Conservation (phyloP, 2,329 filamentous ascomycete species). For the Paraphoma sp. region DNA sequence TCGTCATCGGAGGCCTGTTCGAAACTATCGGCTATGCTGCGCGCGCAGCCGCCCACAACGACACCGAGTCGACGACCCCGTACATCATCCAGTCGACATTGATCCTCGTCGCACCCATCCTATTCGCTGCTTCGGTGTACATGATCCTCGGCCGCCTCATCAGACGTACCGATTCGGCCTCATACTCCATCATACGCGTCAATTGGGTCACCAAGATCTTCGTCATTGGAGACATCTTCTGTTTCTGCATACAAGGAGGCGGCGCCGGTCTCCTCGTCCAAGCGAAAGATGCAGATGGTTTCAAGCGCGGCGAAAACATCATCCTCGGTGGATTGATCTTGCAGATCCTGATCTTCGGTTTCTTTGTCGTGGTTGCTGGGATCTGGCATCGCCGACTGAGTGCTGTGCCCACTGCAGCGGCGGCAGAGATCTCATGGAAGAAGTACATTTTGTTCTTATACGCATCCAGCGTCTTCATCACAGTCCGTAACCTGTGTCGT, state of each 20-base stretch:
- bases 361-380: conserved; percentile 60
- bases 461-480: conserved; percentile 50
- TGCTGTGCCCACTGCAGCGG: conserved; percentile 34
- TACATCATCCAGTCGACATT: conserved; percentile 52
- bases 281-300: conserved; percentile 25
- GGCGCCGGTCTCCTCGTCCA: conserved; percentile 54
- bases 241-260: conserved; percentile 59
- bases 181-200: conserved; percentile 51
- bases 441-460: conserved; percentile 47
- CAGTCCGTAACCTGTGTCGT: conserved; percentile 56
- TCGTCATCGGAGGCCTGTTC: conserved; percentile 56
- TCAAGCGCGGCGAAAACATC: conserved; percentile 56
- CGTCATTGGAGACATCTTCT: conserved; percentile 61
- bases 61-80: conserved; percentile 33
- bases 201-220: conserved; percentile 62
- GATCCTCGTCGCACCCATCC: conserved; percentile 52
- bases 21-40: conserved; percentile 51
- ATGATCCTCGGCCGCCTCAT: conserved; percentile 55
- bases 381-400: conserved; percentile 59
- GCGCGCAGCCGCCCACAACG: conserved; percentile 37
- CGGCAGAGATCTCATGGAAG: conserved; percentile 40
- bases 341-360: conserved; percentile 64
- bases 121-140: conserved; percentile 57
- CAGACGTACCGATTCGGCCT: conserved; percentile 49
- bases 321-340: conserved; percentile 64